Evolutionary conservation across 345 rosid species (phyloP).

Genomic region (Citrus unshiu): DNA sequence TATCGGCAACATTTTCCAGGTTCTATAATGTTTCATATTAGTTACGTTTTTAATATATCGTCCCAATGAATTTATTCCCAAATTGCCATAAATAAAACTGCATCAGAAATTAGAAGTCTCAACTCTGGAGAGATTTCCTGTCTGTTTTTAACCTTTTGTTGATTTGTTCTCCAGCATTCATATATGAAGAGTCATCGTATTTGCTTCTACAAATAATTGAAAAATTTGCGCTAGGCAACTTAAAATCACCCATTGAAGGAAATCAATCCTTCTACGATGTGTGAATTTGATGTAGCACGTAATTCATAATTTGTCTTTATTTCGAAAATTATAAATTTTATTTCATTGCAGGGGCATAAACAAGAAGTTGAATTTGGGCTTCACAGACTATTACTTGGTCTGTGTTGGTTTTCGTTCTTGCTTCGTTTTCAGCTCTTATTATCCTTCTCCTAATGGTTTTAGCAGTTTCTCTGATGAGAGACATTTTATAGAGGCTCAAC

Average conservation of each 20-base stretch:
- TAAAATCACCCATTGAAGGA: background rate
- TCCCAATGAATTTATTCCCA: background rate
- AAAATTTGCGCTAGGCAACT: background rate
- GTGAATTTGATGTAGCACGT: background rate
- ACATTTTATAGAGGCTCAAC: constrained; percentile 33
- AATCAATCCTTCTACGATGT: background rate
- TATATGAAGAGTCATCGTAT: background rate
- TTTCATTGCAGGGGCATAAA: background rate
- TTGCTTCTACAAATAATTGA: too few relatives aligned
- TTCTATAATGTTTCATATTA: background rate
- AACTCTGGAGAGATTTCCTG: background rate
- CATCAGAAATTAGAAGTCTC: background rate
- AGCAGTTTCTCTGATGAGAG: background rate
- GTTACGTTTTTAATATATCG: background rate
- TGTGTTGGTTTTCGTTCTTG: background rate
- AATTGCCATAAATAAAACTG: background rate
- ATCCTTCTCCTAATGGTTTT: background rate
- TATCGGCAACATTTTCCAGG: background rate
- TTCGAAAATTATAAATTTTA: background rate
- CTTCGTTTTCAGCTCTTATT: background rate
- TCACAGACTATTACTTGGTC: background rate
- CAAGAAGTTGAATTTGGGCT: background rate
- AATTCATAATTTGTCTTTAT: background rate
- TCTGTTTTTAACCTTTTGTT: background rate
- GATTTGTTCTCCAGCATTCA: background rate